Percentiles rank a stretch among this genome's conserved stretches.
These are phyloP conservation scores for Suillus brevipes DNA, from an alignment of 768 basidiomycete genomes.

Conservation along the genomic window DNA sequence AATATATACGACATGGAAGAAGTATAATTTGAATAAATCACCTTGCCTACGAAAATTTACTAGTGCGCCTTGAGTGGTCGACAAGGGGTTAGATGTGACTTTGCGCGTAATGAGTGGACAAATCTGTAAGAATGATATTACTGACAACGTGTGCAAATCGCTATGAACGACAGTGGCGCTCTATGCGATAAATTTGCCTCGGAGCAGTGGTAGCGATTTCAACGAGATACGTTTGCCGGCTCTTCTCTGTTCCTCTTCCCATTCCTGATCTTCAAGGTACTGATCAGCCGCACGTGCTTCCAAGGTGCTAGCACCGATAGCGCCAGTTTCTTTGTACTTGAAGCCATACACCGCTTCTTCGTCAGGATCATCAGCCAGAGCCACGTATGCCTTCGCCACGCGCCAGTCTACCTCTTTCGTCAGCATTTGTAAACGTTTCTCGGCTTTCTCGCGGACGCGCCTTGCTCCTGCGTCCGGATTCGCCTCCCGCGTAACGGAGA, in stretches of 20 bases:
- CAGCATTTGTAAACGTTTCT: slow-evolving; percentile 59
- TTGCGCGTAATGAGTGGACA: neutral
- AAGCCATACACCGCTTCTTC: slow-evolving; percentile 20
- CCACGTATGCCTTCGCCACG: slow-evolving; percentile 69
- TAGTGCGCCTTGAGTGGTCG: neutral
- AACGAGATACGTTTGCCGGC: slow-evolving; percentile 22
- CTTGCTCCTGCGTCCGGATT: slow-evolving; percentile 42
- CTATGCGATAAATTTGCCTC: neutral
- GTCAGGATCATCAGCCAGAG: slow-evolving; percentile 50
- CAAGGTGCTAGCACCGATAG: slow-evolving; percentile 24
- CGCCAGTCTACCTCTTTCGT: slow-evolving; percentile 71
- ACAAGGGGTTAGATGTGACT: neutral
- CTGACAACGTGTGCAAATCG: neutral
- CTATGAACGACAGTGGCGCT: neutral
- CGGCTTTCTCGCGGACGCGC: slow-evolving; percentile 53
- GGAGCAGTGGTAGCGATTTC: neutral
- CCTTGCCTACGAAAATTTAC: neutral
- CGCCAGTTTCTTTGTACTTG: slow-evolving; percentile 28
- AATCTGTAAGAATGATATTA: neutral
- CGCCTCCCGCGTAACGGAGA: slow-evolving; percentile 33
- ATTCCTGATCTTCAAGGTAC: slow-evolving; percentile 70
- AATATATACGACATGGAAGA: neutral
- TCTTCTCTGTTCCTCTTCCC: slow-evolving; percentile 50
- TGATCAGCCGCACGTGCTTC: slow-evolving; percentile 54
- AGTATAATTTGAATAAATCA: neutral